Evolutionary conservation across 768 basidiomycete genomes (phyloP), one percentile per base, ranked within the genome.

Genomic region (Tricholoma bakamatsutake): DNA sequence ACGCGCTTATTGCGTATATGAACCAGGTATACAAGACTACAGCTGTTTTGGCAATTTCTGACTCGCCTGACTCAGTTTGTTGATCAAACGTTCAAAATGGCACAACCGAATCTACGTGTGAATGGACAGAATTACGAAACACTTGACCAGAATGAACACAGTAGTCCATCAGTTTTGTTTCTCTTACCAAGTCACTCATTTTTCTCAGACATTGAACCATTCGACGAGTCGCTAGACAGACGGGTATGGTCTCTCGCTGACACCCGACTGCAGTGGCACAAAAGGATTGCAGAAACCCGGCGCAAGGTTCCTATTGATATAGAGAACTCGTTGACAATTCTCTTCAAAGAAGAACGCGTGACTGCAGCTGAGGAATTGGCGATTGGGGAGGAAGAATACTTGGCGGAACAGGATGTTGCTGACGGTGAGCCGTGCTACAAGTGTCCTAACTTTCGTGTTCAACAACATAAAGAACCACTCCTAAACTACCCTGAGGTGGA

Each of bases 151-250:
- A 75, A 77, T 49, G 81, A 80, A 57, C 76, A 80, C 62, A 80
- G 86, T 82, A 50, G 52, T 15, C 9, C 27, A 35, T 42, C 8
- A 4, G 2, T 17, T 10, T 13, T 24, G 9, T 4, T 30, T 3
- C 50, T 24, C 34, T 24, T 50, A 8, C 47, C 35, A 31, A 27
- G 42, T 9, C 50, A 50, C 21, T 58, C 54, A 48, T 40, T 40
- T 46, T 48, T 10, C n/a, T 21, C 58, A 87, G 84, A 84, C 43
- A 81, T 83, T 61, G 90, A 93, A 63, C 79, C 83, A 2, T 96
- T 93, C 67, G 91, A 96, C 63, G 92, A 96, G 69, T 83, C 82
- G 2, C 80, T 96, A 31, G 93, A 95, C 66, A 74, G 89, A 50
- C 81, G 81, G 45, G 87, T 94, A 45, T 92, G 88, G 87, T 85